Base-by-base conservation (phyloP, 805 yeast species). In the Cyberlindnera suaveolens region DNA sequence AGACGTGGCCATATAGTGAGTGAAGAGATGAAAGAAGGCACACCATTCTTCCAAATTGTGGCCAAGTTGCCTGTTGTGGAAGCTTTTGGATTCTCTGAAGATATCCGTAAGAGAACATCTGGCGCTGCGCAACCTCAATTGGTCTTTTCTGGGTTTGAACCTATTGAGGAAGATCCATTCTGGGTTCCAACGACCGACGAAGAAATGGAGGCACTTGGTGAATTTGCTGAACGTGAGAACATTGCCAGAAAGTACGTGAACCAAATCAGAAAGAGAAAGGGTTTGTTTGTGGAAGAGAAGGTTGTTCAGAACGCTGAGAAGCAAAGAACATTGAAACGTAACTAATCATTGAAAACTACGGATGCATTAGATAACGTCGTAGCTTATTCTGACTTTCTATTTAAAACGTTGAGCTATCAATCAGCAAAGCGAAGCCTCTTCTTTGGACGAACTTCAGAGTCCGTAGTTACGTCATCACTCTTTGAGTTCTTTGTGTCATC, bases 151-250 rank as follows among this genome's bases (percentile, higher is more conserved):
- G 98, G 98, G 1, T 93, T 77, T 60, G 93, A 89, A 56, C 68
- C 82, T 49, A 77, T 91, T 40, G 95, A 89, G 50, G 77, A 84
- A 51, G 98, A 93, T 69, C 99, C 99, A 36, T 93, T 85, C 71
- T 93, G 99, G 99, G 96, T 93, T 14, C 99, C 99, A 13, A 86
- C 93, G 3, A 93, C 99, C 0, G 97, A 87, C 54, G 97, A 89
- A 61, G 99, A 93, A 62, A 65, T 93, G 37, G 98, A 93, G 61
- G 95, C 88, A 45, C 68, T 87, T 36, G 99, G 99, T 23, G 96
- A 87, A 50, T 76, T 77, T 51, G 95, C 96, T 1, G 99, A 93
- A 53, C 76, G 85, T 55, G 98, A 88, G 56, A 93, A 93, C 57
- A 70, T 90, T 49, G 98, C 97, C 0, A 76, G 95, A 60, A 74